These are phyloP conservation scores for Lanmaoa pseudosensibilis DNA, from an alignment of 768 basidiomycete species.

Conservation along the genomic window DNA sequence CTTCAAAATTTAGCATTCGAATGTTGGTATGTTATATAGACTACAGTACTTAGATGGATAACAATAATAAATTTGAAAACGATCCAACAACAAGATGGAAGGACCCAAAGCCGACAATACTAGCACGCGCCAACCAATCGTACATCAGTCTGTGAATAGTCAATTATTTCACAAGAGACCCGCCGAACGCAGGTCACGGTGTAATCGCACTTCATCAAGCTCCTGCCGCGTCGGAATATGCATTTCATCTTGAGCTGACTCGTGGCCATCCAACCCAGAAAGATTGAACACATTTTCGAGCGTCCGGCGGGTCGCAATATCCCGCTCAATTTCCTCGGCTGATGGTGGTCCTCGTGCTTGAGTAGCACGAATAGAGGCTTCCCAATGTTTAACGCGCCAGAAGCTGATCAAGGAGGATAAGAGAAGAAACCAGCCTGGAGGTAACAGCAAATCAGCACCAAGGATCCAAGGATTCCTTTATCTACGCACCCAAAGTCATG, in stretches of 20 bases:
- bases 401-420: constrained; percentile 80
- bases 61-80: constrained; percentile 12
- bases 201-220: constrained; percentile 46
- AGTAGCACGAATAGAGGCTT: constrained; percentile 59
- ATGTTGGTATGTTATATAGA: constrained; percentile 8
- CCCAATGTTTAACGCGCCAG: constrained; percentile 86
- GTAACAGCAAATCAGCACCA: background rate
- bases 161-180: constrained; percentile 45
- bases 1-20: background rate
- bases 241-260: constrained; percentile 1
- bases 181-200: constrained; percentile 51
- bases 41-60: constrained; percentile 24
- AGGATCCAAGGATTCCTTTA: background rate
- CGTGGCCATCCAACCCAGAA: constrained; percentile 27
- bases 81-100: background rate
- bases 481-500: constrained; percentile 74
- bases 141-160: constrained; percentile 3
- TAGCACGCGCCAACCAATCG: background rate
- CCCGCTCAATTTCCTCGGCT: constrained; percentile 50
- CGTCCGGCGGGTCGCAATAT: constrained; percentile 50
- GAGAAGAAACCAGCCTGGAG: constrained; percentile 84
- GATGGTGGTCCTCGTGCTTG: constrained; percentile 23
- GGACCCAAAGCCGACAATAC: background rate
- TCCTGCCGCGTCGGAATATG: constrained; percentile 31
- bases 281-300: constrained; percentile 55